Base-by-base conservation (phyloP, 1,284 basidiomycete species). In the Sanghuangporus baumii region DNA sequence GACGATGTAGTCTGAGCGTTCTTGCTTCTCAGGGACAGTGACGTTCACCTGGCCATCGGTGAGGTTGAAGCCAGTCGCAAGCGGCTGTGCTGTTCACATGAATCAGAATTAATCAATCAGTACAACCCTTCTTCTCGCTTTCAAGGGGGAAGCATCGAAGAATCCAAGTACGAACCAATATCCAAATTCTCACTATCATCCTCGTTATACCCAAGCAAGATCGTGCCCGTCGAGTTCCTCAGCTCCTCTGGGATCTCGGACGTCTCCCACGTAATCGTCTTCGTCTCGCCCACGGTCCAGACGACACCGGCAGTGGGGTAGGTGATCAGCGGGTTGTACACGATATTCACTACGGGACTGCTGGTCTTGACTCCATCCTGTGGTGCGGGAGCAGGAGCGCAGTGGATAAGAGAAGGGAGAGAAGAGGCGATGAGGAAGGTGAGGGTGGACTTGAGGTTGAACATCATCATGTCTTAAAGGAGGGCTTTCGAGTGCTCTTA, bases 61-160 rank as follows among this genome's bases (percentile, higher is more conserved):
- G 62, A 88, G 75, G 59, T 75, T 74, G 74, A 89, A 83, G 62
- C 78, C 77, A 59, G 78, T 66, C 2, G 86, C 87, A 46, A 89
- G 79, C 6, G 85, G 86, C 31, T 67, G 58, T 36, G 62, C 62
- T 64, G 18, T 37, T 16, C 5, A 37, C 9, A 18, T 6, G 6
- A 56, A 31, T 31, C 26, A 31, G 20, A 52, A 54, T 26, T 3
- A 23, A 57, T 37, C 11, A n/a, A 48, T 55, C 11, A 58, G 16
- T 60, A 43, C 37, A 34, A 26, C 3, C 12, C 4, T 34, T 14
- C 23, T 23, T 11, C 36, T 51, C 18, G 31, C 41, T 47, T 34
- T 14, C 18, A 37, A 23, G 0, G n/a, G 6, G 6, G 5, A 31
- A 12, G 12, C 23, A n/a, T 18, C 43, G 16, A 46, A 46, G 16